Conservation (phyloP, 495 filamentous ascomycete genomes). For the Geoglossum glabrum region DNA sequence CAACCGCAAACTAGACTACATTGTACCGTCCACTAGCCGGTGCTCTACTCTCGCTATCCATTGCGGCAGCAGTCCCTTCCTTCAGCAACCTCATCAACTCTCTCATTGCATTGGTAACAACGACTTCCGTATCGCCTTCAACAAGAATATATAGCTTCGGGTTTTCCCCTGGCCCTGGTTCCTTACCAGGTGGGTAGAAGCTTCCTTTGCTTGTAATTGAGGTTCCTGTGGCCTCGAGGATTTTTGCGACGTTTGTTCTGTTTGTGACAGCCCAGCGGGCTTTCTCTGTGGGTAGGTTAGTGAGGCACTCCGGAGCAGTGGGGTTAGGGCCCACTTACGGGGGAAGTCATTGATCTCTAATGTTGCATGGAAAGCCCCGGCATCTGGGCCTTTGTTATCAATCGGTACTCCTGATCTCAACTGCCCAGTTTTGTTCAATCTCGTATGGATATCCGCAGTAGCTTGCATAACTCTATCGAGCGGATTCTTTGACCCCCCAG, state of each 20-base stretch:
- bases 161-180: conserved; percentile 47
- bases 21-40: conserved; percentile 76
- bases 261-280: conserved; percentile 98
- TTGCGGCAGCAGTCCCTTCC: conserved; percentile 83
- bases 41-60: conserved; percentile 61
- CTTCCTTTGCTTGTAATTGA: conserved; percentile 95
- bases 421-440: conserved; percentile 67
- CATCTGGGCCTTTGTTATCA: conserved; percentile 96
- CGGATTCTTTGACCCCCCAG: conserved; percentile 37
- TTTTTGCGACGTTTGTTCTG: conserved; percentile 95
- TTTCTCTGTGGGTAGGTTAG: conserved; percentile 40
- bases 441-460: conserved; percentile 68
- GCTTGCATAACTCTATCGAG: conserved; percentile 71
- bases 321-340: conserved; percentile 29
- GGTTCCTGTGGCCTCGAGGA: conserved; percentile 82
- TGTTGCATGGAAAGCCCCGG: conserved; percentile 90
- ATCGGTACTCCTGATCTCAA: conserved; percentile 84
- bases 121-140: conserved; percentile 86
- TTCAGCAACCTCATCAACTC: conserved; percentile 74
- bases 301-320: neutral
- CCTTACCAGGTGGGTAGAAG: conserved; percentile 68
- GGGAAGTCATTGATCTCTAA: conserved; percentile 99
- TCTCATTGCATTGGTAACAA: conserved; percentile 77
- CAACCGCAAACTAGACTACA: conserved; percentile 37
- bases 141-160: conserved; percentile 95